Evolutionary conservation across 352 stramenopile genomes (phyloP), one percentile per base, ranked within the genome.

Genomic region (Blastocystis sp.): DNA sequence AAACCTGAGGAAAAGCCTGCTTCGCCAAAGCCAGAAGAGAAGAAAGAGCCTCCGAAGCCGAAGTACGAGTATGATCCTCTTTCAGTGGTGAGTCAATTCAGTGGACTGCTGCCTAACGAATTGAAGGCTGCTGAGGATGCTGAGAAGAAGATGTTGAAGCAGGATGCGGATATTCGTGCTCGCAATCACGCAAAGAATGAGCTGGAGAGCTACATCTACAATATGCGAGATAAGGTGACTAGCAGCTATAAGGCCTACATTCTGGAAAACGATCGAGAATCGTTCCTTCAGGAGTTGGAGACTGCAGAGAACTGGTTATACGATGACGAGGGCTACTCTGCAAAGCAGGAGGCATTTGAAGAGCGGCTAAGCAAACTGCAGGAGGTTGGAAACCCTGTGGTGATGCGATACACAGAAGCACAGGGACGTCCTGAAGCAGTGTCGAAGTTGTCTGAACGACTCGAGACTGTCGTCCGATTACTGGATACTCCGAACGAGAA

Each of bases 111-210:
- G 29, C 20, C 29, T 1, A 53, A 69, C 29, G 61, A 68, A 47
- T 8, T 89, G 26, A 34, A 66, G 43, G 64, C 26, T 37, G 63
- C 62, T n/a, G 62, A 76, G 18, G 23, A 79, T 53, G 29, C 23
- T 43, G 87, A 90, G 87, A 68, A 76, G 50, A 92, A 93, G 41
- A 95, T 95, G 90, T 73, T 93, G 64, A 94, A 94, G 87, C 94
- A 94, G 62, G 84, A 87, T 45, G 76, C 20, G 26, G 54, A 80
- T 7, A 91, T 90, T 18, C 87, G 61, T n/a, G n/a, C 56, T 15
- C 96, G 99, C 92, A 99, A 97, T 34, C 94, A 96, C 76, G 97
- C 98, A 93, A 98, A 97, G 89, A 99, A 99, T 92, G 97, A 99
- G 91, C 93, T 99, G 41, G 97, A 99, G 91, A 97, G 94, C 56